phyloP scores from a whole-genome alignment of 768 basidiomycete species.

The Suillus clintonianus region DNA sequence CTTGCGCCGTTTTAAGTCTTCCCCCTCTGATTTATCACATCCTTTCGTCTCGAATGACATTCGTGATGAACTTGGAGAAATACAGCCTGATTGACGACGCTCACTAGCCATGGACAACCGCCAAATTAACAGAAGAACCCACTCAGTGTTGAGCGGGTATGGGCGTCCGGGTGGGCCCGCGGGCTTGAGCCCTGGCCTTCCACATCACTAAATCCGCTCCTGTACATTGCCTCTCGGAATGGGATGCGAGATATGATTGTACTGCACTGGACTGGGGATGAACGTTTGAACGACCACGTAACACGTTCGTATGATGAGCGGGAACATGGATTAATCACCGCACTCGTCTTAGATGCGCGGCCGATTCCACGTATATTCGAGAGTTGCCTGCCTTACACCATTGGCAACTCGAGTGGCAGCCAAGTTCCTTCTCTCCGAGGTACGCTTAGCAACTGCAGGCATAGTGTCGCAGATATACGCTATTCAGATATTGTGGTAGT shows the following conservation, averaged over 20 bases:
- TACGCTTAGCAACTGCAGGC: conserved; percentile 34
- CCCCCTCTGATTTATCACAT: conserved; percentile 19
- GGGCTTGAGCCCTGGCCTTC: too few relatives aligned
- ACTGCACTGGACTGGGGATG: too few relatives aligned
- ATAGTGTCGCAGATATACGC: conserved; percentile 10
- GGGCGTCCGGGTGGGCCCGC: too few relatives aligned
- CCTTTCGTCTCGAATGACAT: conserved; percentile 29
- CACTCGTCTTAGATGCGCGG: conserved; percentile 9
- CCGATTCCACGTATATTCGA: too few relatives aligned
- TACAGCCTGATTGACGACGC: conserved; percentile 30
- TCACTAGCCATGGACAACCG: conserved; percentile 27
- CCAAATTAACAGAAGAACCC: conserved; percentile 28
- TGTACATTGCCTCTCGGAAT: neutral
- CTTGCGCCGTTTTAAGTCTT: conserved; percentile 19
- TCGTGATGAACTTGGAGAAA: conserved; percentile 28
- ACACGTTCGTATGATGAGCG: too few relatives aligned
- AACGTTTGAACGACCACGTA: too few relatives aligned
- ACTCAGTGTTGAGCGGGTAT: too few relatives aligned
- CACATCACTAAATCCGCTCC: too few relatives aligned
- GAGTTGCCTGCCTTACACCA: too few relatives aligned
- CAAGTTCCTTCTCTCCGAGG: conserved; percentile 15
- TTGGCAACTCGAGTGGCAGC: too few relatives aligned
- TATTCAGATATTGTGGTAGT: neutral
- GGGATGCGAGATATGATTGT: too few relatives aligned
- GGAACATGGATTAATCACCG: too few relatives aligned